Evolutionary conservation across 371 early-diverging fungal genomes (phyloP).

Genomic region (Funneliformis caledonium): DNA sequence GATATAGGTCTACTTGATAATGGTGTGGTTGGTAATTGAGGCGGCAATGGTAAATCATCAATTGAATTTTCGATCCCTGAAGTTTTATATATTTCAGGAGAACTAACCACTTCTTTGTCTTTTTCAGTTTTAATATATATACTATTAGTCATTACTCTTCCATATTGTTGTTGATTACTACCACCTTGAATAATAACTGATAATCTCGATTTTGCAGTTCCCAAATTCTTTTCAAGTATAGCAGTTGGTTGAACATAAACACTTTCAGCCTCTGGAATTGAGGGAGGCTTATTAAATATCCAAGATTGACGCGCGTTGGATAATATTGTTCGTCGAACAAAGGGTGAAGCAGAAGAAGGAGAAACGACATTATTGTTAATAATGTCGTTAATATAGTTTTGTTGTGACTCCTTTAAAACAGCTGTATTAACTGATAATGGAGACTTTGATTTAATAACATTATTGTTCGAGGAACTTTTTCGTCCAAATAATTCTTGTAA

Average conservation of each 20-base stretch:
- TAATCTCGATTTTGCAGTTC: slow-evolving; percentile 33
- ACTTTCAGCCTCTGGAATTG: slow-evolving; percentile 31
- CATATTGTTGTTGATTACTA: background rate
- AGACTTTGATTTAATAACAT: too few relatives aligned
- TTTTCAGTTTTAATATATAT: background rate
- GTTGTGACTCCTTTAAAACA: too few relatives aligned
- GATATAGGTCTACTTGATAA: background rate
- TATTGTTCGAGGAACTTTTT: too few relatives aligned
- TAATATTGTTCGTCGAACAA: slow-evolving; percentile 11
- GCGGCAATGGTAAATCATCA: background rate
- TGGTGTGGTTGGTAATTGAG: background rate
- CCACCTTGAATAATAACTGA: slow-evolving; percentile 11
- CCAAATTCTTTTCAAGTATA: slow-evolving; percentile 21
- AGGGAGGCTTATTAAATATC: slow-evolving; percentile 17
- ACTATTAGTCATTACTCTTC: background rate
- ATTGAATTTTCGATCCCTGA: background rate
- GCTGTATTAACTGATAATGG: too few relatives aligned
- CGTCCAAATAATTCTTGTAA: too few relatives aligned
- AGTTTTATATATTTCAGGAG: background rate
- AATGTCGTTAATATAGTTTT: too few relatives aligned
- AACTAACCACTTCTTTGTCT: background rate
- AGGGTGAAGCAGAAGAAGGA: too few relatives aligned
- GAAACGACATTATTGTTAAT: too few relatives aligned
- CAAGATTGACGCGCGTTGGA: slow-evolving; percentile 30
- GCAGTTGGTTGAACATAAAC: slow-evolving; percentile 21